phyloP scores from a whole-genome alignment of 306 rosid genomes.

The Leucaena leucocephala region DNA sequence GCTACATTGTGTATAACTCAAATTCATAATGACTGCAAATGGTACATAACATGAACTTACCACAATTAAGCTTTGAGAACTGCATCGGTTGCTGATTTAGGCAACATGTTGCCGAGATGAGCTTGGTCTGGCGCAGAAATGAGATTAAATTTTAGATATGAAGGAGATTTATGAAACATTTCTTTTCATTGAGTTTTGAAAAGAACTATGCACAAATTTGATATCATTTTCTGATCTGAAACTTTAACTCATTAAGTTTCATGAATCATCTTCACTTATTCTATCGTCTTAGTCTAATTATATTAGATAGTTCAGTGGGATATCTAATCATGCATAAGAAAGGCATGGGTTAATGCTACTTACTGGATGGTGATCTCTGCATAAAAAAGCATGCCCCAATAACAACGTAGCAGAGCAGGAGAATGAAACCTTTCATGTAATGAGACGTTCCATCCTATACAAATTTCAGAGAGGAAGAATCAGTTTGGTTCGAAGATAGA shows the following conservation, averaged over 20 bases:
- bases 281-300: neutral
- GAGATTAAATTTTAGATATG: constrained; percentile 20
- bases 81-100: constrained; percentile 38
- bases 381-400: constrained; percentile 80
- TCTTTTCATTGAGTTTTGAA: neutral
- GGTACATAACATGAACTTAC: constrained; percentile 37
- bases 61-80: constrained; percentile 44
- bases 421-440: constrained; percentile 82
- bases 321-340: neutral
- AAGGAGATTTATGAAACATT: neutral
- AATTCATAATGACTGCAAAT: neutral
- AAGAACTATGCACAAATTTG: neutral
- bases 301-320: neutral
- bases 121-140: constrained; percentile 38
- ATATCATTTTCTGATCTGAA: neutral
- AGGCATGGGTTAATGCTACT: constrained; percentile 30
- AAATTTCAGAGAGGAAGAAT: neutral
- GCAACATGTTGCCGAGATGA: constrained; percentile 27
- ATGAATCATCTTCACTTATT: neutral
- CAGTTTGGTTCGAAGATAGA: neutral
- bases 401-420: constrained; percentile 67
- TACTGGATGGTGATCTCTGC: constrained; percentile 50
- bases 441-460: constrained; percentile 80
- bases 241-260: neutral
- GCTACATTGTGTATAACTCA: neutral